Conservation (phyloP, 202 grass and related monocot species). For the Miscanthus sacchariflorus region DNA sequence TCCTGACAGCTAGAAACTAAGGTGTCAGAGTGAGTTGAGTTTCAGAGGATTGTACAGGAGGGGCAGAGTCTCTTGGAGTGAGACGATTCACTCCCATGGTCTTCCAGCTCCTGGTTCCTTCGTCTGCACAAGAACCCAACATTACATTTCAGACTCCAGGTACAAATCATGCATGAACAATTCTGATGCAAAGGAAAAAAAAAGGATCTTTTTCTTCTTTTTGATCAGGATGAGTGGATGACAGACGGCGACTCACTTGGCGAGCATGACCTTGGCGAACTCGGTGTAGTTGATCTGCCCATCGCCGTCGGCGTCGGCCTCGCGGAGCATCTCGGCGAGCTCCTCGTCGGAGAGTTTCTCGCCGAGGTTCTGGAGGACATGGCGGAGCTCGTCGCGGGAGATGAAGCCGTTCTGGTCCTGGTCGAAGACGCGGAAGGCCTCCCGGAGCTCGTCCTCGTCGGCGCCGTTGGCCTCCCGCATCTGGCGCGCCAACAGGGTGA, state of each 20-base stretch:
- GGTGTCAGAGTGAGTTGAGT: conserved; percentile 14
- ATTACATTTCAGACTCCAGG: not conserved
- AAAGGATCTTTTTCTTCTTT: no score
- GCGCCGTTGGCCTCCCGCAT: conserved; percentile 52
- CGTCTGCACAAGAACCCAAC: conserved; percentile 36
- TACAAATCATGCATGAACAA: not conserved
- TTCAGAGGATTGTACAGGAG: conserved; percentile 59
- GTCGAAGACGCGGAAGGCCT: conserved; percentile 80
- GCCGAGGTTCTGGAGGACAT: conserved; percentile 71
- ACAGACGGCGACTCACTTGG: conserved; percentile 44
- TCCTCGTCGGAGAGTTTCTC: conserved; percentile 66
- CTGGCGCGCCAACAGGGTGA: conserved; percentile 56
- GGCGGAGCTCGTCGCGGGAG: conserved; percentile 65
- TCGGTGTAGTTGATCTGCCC: conserved; percentile 75
- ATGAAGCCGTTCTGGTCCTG: conserved; percentile 81
- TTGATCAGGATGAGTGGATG: not conserved
- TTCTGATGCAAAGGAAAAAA: not conserved
- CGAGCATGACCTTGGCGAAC: conserved; percentile 67
- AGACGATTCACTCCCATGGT: not conserved
- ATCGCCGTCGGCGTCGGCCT: conserved; percentile 73
- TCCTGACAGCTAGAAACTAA: conserved; percentile 7
- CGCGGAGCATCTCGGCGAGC: conserved; percentile 75
- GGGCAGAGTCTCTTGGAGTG: not conserved
- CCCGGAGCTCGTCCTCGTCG: conserved; percentile 60
- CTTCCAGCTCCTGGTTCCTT: conserved; percentile 42